Base-by-base conservation (phyloP, 306 rosid genomes). In the Fragaria nilgerrensis region DNA sequence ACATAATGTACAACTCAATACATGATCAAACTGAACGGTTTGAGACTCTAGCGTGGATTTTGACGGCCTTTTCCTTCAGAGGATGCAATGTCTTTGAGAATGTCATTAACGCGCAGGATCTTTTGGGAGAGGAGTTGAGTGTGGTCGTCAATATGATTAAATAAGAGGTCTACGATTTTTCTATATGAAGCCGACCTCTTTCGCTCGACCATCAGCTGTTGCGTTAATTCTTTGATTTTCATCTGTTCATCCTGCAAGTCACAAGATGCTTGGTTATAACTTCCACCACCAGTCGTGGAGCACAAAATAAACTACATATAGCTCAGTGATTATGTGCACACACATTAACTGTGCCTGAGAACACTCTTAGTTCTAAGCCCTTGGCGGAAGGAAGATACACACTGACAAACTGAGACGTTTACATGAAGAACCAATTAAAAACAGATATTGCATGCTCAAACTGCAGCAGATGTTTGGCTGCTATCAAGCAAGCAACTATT, bases 151-250 rank as follows among this genome's bases (percentile, higher is more conserved):
- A 83, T 83, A 49, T 79, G 80, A 59, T 23, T 55, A 25, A 79
- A 53, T 7, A 79, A 66, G 43, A 75, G 66, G 78, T 83, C 83
- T 62, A 83, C 75, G 41, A 66, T 56, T 77, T 75, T 79, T 71
- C 80, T 75, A 75, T 79, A 80, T 9, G 86, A 83, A 75, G 83
- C 80, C 19, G 74, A 83, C 34, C 78, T 34, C 83, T 83, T 75
- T 56, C 78, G 77, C 83, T 83, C 83, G 13, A 68, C 45, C 71
- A 79, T 80, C 74, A 83, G 75, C 77, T 82, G 82, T 32, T 37
- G 73, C 23, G 83, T 79, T 48, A 83, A 53, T 59, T 83, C 79
- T 76, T 72, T 75, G 56, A 83, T 72, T 76, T 74, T 72, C 76
- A 70, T 17, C 36, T 68, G 66, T 63, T 83, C 81, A 34, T 72